Conservation (phyloP, 768 basidiomycete genomes). For the Lactifluus echinatus region DNA sequence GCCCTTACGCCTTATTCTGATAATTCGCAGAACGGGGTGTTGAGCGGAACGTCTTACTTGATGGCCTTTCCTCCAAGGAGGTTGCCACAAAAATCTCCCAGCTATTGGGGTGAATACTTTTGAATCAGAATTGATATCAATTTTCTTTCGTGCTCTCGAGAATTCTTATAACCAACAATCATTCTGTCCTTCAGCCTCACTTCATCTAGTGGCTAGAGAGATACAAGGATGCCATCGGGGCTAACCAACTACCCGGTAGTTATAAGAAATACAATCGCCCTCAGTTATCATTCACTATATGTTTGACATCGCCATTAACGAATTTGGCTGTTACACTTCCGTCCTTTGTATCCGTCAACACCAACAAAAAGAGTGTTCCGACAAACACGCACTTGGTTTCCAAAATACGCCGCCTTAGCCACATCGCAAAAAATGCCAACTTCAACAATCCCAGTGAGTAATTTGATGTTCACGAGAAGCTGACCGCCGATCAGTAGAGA, state of each 20-base stretch:
- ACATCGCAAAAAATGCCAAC: slow-evolving; percentile 94
- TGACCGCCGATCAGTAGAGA: slow-evolving; percentile 26
- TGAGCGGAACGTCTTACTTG: slow-evolving; percentile 74
- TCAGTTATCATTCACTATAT: slow-evolving; percentile 5
- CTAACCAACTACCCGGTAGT: neutral
- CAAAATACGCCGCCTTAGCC: slow-evolving; percentile 95
- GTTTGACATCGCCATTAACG: slow-evolving; percentile 1
- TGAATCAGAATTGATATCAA: neutral
- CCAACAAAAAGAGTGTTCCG: neutral
- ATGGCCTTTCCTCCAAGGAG: slow-evolving; percentile 61
- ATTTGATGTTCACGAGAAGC: slow-evolving; percentile 77
- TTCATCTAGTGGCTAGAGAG: neutral
- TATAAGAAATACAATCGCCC: neutral
- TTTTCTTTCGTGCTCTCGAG: neutral
- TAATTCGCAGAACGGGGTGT: slow-evolving; percentile 58
- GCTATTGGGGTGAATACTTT: slow-evolving; percentile 34
- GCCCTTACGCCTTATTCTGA: neutral
- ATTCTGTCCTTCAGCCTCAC: neutral
- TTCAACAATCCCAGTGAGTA: slow-evolving; percentile 97
- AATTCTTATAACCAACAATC: neutral
- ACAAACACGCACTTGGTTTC: slow-evolving; percentile 53
- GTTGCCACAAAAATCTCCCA: slow-evolving; percentile 64
- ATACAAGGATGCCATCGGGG: neutral
- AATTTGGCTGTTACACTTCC: slow-evolving; percentile 9
- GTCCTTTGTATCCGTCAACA: slow-evolving; percentile 9